A percentile compares a stretch with the other conserved stretches of the same genome.
These are phyloP conservation scores for Pelargonium fulgidum DNA, from an alignment of 441 rosid genomes.

Conservation along the genomic window DNA sequence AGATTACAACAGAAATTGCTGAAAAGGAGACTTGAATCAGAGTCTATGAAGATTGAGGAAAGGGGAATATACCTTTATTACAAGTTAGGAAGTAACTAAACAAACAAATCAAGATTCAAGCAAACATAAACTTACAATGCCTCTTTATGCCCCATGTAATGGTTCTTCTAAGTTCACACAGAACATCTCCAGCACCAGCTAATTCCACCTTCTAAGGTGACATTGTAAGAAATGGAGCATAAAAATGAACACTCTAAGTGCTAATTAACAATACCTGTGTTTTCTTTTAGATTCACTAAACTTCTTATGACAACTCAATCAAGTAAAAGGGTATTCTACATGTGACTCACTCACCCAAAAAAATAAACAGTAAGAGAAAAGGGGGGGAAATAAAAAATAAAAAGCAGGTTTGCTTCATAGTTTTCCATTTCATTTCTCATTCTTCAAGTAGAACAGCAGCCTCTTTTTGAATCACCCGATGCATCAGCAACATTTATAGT, in stretches of 20 bases:
- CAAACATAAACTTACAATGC: background rate
- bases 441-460: slow-evolving; percentile 63
- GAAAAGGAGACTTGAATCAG: background rate
- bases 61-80: slow-evolving; percentile 5
- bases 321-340: slow-evolving; percentile 43
- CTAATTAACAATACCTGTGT: slow-evolving; percentile 13
- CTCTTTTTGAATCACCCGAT: slow-evolving; percentile 46
- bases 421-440: slow-evolving; percentile 6
- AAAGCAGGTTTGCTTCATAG: slow-evolving; percentile 19
- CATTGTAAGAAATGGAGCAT: slow-evolving; percentile 14
- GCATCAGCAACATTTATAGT: slow-evolving; percentile 61
- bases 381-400: background rate
- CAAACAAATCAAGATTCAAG: slow-evolving; percentile 10
- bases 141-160: slow-evolving; percentile 12
- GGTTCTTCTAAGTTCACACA: slow-evolving; percentile 13
- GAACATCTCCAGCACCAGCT: slow-evolving; percentile 15
- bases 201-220: slow-evolving; percentile 14
- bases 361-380: slow-evolving; percentile 22
- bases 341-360: slow-evolving; percentile 43
- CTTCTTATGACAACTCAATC: slow-evolving; percentile 23
- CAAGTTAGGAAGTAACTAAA: slow-evolving; percentile 16
- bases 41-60: background rate
- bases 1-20: no score
- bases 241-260: slow-evolving; percentile 13
- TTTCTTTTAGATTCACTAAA: slow-evolving; percentile 32